Evolutionary conservation across 2,329 filamentous ascomycete species (phyloP), one percentile per base, ranked within the genome.

Genomic region (Coniella lustricola): DNA sequence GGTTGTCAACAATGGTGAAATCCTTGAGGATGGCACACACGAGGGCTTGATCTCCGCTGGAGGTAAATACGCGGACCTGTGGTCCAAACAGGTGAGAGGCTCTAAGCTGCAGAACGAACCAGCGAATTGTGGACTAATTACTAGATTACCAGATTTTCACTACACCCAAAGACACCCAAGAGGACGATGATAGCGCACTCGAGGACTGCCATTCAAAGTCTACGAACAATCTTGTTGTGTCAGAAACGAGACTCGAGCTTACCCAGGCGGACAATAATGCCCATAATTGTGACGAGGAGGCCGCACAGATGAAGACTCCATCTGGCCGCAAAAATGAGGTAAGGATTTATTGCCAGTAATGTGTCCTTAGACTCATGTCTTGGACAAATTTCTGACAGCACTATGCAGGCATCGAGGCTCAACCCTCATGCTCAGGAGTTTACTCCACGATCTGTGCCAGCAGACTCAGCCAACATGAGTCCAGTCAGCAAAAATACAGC

Each of bases 21-120:
- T 86, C 42, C 69, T 78, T n/a, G 82, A 86, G 59, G 71, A 79
- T 55, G 83, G 83, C 8, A 74, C 64, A 34, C 83, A 86, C 50
- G 70, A 76, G 5, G 72, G 78, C 18, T 65, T 86, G 17, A 69
- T 86, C 42, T 63, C 68, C 10, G 65, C 70, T n/a, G 69, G 74
- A 7, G 82, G 82, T 2, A 75, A 77, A 64, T 87, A 85, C 56
- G 73, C 75, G 20, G 75, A 78, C 45, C 64, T 86, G 29, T 86
- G 83, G 82, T 76, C 76, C 3, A 81, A 81, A 57, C 80, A 84
- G 57, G 69, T 52, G 25, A 47, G 50, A 18, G 4, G 9, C 1
- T 29, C 32, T 3, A 18, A 17, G 3, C 18, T n/a, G 8, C 16
- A 31, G 4, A n/a, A 16, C 7, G 18, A 22, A 5, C 17, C 20